Evolutionary conservation across 371 early-diverging fungal species (phyloP).

Genomic region (Fennellomyces sp.): DNA sequence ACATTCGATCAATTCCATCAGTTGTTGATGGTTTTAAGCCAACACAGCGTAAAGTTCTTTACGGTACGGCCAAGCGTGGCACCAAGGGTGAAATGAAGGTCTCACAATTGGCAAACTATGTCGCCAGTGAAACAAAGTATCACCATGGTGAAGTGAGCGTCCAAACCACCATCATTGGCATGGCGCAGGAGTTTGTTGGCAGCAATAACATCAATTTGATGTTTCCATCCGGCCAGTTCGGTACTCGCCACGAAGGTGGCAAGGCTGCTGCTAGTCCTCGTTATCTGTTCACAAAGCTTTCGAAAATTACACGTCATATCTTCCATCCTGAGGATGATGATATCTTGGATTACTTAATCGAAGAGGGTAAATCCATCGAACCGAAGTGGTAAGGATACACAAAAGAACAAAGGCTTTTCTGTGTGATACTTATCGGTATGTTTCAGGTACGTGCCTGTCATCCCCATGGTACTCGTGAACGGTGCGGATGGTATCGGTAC

Average conservation of each 20-base stretch:
- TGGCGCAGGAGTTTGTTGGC: constrained; percentile 99
- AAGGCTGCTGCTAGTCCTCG: constrained; percentile 98
- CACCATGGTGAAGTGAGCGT: constrained; percentile 99
- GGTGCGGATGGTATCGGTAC: constrained; percentile 99
- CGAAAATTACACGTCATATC: constrained; percentile 80
- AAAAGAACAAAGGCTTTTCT: background rate
- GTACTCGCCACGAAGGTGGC: constrained; percentile 96
- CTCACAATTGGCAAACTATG: constrained; percentile 94
- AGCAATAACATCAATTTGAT: constrained; percentile 97
- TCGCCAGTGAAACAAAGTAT: constrained; percentile 94
- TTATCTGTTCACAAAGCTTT: constrained; percentile 94
- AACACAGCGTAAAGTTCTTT: constrained; percentile 98
- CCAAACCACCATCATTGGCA: constrained; percentile 89
- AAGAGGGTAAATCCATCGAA: constrained; percentile 96
- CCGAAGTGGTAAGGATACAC: constrained; percentile 80
- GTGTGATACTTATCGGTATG: background rate
- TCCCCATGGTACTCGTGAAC: constrained; percentile 98
- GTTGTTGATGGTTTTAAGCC: constrained; percentile 99
- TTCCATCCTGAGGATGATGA: constrained; percentile 92
- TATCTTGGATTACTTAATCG: constrained; percentile 88
- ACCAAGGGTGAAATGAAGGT: constrained; percentile 92
- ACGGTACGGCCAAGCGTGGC: constrained; percentile 92
- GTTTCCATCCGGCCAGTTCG: constrained; percentile 96
- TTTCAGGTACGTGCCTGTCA: constrained; percentile 88
- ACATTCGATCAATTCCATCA: constrained; percentile 97